phyloP scores from a whole-genome alignment of 2,329 filamentous ascomycete species.

The Penicillium sp. region DNA sequence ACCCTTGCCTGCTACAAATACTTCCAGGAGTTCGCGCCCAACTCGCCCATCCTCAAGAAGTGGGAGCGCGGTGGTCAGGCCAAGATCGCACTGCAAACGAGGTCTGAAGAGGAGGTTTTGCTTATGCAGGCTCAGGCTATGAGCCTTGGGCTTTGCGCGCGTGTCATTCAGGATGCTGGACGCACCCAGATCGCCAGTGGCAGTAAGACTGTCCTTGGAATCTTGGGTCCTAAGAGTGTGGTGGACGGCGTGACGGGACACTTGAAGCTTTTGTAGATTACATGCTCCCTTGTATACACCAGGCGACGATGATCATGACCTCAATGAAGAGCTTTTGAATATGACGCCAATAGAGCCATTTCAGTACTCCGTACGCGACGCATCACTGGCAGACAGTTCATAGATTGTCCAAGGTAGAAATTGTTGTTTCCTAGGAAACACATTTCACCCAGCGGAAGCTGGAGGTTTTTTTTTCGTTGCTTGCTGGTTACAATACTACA shows the following conservation, averaged over 20 bases:
- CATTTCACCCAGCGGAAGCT: not conserved
- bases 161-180: conserved; percentile 92
- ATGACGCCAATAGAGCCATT: conserved; percentile 1
- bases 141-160: conserved; percentile 80
- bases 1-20: conserved; percentile 96
- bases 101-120: conserved; percentile 77
- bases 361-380: not conserved
- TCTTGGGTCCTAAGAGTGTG: conserved; percentile 77
- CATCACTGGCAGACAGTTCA: not conserved
- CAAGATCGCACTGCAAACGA: conserved; percentile 89
- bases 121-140: conserved; percentile 78
- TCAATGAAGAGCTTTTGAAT: conserved; percentile 12
- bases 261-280: conserved; percentile 73
- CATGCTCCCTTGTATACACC: conserved; percentile 3
- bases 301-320: conserved; percentile 21
- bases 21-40: conserved; percentile 59
- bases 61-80: conserved; percentile 89
- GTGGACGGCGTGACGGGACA: conserved; percentile 84
- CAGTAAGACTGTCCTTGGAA: conserved; percentile 86
- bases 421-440: not conserved
- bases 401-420: not conserved
- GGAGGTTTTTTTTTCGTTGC: too few relatives aligned
- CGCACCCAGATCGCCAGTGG: conserved; percentile 94
- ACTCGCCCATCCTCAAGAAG: conserved; percentile 66
- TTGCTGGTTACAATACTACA: conserved; percentile 7